Evolutionary conservation across 768 basidiomycete species (phyloP), one percentile per base, ranked within the genome.

Genomic region (Agaricus bisporus): DNA sequence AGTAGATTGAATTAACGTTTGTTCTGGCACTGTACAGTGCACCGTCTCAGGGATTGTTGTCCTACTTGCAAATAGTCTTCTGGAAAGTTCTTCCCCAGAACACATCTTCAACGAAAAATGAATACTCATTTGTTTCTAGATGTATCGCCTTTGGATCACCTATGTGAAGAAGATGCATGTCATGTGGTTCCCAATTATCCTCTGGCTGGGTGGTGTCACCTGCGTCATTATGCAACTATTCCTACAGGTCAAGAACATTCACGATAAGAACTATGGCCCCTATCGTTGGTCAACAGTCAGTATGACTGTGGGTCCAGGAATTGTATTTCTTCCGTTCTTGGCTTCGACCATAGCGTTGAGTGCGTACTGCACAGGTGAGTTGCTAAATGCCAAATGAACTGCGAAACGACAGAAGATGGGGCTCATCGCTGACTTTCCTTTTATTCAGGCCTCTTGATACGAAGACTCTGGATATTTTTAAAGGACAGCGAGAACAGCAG

Each of bases 251-350:
- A 47, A 25, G 10, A 25, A 57, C 18, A 12, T 43, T 28, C 49
- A 51, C 28, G 37, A 41, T 20, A 32, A 48, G 5, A 22, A 32
- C 42, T 25, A 55, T 12, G 49, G 51, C 5, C 51, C 48, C n/a
- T 32, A 17, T 18, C 36, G 35, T 15, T 44, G 41, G 57, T 22
- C 29, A 41, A 25, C 32, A 0, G 49, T 56, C n/a, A 50, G 45
- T 17, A 56, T 56, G 55, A 22, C 20, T 15, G 15, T 58, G 17
- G 48, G 53, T 3, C 55, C 55, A 4, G 49, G 55, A 10, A 50
- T 54, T 41, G 47, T 55, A 36, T 41, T 49, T 20, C 44, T 41
- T 1, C 51, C 51, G n/a, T 58, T 55, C 44, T 58, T 48, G 57
- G 57, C 17, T 2, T 55, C 48, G n/a, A 58, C 48, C 18, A 49